Evolutionary conservation across 2,329 filamentous ascomycete species (phyloP).

Genomic region (Akanthomyces lecanii): DNA sequence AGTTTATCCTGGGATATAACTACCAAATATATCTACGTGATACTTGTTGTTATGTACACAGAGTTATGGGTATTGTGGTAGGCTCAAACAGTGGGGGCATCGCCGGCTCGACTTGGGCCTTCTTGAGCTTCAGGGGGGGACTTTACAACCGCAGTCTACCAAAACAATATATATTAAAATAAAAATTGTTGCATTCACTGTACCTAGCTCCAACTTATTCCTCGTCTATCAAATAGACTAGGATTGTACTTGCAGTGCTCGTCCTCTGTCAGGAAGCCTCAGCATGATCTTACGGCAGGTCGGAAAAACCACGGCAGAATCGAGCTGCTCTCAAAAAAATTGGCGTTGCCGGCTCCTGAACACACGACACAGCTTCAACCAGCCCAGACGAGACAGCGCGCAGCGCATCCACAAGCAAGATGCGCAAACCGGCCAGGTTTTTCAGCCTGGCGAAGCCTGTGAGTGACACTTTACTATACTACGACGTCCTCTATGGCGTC

Average conservation of each 20-base stretch:
- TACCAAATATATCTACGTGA: too few relatives aligned
- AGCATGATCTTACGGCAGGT: not conserved
- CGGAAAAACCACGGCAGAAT: slow-evolving; percentile 28
- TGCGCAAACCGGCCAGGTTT: slow-evolving; percentile 57
- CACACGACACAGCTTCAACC: slow-evolving; percentile 11
- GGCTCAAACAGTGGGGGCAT: too few relatives aligned
- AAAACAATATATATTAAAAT: too few relatives aligned
- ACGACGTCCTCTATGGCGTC: not conserved
- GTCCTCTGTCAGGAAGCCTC: not conserved
- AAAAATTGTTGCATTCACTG: too few relatives aligned
- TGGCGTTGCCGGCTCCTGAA: slow-evolving; percentile 19
- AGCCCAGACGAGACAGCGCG: slow-evolving; percentile 17
- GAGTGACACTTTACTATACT: slow-evolving; percentile 30
- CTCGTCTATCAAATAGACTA: not conserved
- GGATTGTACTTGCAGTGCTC: not conserved
- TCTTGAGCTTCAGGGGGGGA: too few relatives aligned
- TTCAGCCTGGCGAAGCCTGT: slow-evolving; percentile 65
- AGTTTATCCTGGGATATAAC: too few relatives aligned
- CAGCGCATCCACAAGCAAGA: slow-evolving; percentile 33
- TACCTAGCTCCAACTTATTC: too few relatives aligned
- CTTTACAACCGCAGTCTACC: too few relatives aligned
- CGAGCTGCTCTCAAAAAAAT: slow-evolving; percentile 28
- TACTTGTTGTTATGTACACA: too few relatives aligned
- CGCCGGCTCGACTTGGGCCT: too few relatives aligned
- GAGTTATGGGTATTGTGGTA: too few relatives aligned